Conservation (phyloP, 805 yeast genomes). For the Candida mattraensis region DNA sequence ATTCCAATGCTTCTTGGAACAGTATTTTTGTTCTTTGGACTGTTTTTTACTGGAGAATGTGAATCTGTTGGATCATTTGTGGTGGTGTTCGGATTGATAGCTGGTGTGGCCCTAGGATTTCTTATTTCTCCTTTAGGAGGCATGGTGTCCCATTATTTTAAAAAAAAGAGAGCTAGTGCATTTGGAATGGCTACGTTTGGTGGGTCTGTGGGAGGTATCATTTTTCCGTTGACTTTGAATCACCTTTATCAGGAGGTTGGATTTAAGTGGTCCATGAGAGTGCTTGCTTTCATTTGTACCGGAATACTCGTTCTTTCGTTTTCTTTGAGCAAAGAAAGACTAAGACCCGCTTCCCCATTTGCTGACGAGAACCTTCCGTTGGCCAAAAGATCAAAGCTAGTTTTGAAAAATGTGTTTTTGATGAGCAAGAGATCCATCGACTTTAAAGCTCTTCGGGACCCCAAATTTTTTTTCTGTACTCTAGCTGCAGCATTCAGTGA, state of each 20-base stretch:
- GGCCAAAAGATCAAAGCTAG: constrained; percentile 6
- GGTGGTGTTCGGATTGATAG: constrained; percentile 38
- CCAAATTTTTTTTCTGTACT: constrained; percentile 36
- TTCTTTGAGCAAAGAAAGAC: constrained; percentile 38
- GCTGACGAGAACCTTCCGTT: constrained; percentile 9
- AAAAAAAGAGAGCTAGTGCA: constrained; percentile 41
- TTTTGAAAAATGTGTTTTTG: constrained; percentile 13
- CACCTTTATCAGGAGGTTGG: constrained; percentile 49
- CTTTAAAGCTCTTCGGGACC: constrained; percentile 37
- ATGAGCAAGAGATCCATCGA: constrained; percentile 28
- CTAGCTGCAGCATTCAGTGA: constrained; percentile 42
- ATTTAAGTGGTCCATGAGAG: constrained; percentile 59
- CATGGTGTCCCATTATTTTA: constrained; percentile 47
- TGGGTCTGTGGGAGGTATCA: constrained; percentile 65
- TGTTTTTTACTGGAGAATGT: constrained; percentile 51
- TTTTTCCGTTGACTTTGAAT: constrained; percentile 55
- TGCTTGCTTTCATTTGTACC: constrained; percentile 39
- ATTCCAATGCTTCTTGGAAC: constrained; percentile 43
- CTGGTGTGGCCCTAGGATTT: constrained; percentile 44
- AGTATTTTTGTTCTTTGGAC: constrained; percentile 43
- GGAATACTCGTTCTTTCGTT: constrained; percentile 27
- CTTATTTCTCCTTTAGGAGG: constrained; percentile 47
- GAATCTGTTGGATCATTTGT: constrained; percentile 40
- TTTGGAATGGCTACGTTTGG: constrained; percentile 42
- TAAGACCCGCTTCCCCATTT: constrained; percentile 17